A percentile compares a stretch with the other conserved stretches of the same genome.
Evolutionary conservation across 2,329 filamentous ascomycete species (phyloP).

Genomic region (Aureobasidium uvarum): DNA sequence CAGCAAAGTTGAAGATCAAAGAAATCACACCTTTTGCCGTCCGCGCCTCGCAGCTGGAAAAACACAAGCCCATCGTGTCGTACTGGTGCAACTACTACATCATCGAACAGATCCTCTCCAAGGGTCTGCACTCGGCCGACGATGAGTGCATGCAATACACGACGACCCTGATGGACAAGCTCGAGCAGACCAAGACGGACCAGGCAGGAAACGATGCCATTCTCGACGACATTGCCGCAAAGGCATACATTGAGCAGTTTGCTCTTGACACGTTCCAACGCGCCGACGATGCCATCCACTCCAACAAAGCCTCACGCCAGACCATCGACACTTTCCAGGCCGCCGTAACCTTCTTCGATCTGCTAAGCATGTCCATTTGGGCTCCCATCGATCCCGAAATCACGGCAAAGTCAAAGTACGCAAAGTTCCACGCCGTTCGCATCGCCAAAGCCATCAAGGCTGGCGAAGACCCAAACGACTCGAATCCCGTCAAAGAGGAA

Average conservation of each 20-base stretch:
- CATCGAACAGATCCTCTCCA: constrained; percentile 84
- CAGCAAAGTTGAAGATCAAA: constrained; percentile 63
- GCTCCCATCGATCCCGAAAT: constrained; percentile 70
- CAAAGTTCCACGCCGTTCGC: constrained; percentile 90
- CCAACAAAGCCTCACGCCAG: constrained; percentile 83
- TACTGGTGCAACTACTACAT: constrained; percentile 98
- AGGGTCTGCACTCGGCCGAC: constrained; percentile 73
- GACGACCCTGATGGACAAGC: constrained; percentile 80
- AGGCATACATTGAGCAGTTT: constrained; percentile 93
- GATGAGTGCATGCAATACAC: constrained; percentile 79
- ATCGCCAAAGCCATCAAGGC: constrained; percentile 90
- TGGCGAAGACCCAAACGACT: constrained; percentile 86
- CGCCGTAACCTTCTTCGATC: constrained; percentile 85
- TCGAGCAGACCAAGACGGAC: constrained; percentile 76
- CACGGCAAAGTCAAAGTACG: constrained; percentile 86
- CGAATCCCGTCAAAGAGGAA: constrained; percentile 73
- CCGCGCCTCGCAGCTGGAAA: constrained; percentile 79
- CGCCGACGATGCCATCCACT: constrained; percentile 76
- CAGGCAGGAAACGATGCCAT: constrained; percentile 79
- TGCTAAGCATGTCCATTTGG: constrained; percentile 73
- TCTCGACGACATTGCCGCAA: constrained; percentile 77
- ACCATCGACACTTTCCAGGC: constrained; percentile 94
- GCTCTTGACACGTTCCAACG: constrained; percentile 82
- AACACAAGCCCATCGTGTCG: constrained; percentile 79
- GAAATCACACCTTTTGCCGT: constrained; percentile 82